These are phyloP conservation scores for Podila horticola DNA, from an alignment of 192 early-diverging fungal genomes.

Conservation along the genomic window DNA sequence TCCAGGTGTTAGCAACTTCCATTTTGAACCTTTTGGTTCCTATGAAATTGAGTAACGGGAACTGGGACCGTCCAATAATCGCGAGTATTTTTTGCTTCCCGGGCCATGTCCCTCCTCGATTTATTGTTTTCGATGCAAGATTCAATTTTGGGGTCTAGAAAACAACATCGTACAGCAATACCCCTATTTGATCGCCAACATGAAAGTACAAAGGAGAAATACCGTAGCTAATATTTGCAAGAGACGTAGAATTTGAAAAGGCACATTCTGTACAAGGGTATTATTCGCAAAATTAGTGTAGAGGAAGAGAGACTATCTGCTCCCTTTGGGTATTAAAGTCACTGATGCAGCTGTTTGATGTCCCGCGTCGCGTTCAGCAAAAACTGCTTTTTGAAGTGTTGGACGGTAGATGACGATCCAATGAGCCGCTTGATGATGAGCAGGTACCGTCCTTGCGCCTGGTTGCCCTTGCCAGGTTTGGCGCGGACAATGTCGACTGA, in stretches of 20 bases:
- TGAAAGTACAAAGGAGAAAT: too few species aligned
- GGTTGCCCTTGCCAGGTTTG: background rate
- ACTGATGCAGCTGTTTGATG: background rate
- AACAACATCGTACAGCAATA: too few species aligned
- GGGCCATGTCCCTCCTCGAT: too few species aligned
- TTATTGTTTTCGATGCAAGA: too few species aligned
- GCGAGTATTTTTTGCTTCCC: background rate
- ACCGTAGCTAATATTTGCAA: too few species aligned
- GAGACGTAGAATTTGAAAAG: too few species aligned
- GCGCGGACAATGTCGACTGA: conserved; percentile 41
- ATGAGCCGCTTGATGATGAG: conserved; percentile 37
- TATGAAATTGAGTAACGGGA: background rate
- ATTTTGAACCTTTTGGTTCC: background rate
- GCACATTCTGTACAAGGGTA: too few species aligned
- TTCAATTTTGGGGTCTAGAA: too few species aligned
- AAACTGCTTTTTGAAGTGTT: conserved; percentile 38
- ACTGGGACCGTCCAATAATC: background rate
- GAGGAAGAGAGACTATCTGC: too few species aligned
- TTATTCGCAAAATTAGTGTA: too few species aligned
- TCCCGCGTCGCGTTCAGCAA: conserved; percentile 14
- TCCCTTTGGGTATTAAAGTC: background rate
- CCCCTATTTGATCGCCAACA: too few species aligned
- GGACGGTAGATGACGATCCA: conserved; percentile 32
- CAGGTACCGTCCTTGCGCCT: background rate
- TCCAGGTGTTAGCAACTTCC: conserved; percentile 15